phyloP scores from a whole-genome alignment of 148 eudicot species.

The Selenicereus undatus region DNA sequence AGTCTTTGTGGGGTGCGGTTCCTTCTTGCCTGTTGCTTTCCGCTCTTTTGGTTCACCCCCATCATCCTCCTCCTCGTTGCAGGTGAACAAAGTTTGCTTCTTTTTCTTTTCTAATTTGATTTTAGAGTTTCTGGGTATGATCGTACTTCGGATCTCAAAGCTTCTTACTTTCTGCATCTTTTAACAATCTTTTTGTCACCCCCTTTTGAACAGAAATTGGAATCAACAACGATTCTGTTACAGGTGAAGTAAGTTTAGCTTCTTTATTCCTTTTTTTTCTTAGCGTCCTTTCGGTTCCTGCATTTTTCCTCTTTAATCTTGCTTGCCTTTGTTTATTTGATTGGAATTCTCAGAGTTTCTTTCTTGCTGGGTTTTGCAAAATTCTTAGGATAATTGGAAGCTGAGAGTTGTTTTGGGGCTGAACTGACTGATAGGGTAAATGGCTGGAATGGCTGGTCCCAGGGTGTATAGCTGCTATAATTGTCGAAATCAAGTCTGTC shows the following conservation, averaged over 20 bases:
- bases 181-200: neutral
- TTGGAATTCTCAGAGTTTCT: too few relatives aligned
- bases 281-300: neutral
- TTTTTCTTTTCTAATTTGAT: neutral
- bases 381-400: conserved; percentile 12
- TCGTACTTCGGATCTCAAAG: neutral
- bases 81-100: conserved; percentile 2
- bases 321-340: neutral
- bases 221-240: neutral
- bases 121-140: neutral
- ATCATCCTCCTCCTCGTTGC: neutral
- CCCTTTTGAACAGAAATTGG: neutral
- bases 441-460: conserved; percentile 42
- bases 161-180: neutral
- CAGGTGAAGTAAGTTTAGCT: neutral
- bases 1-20: neutral
- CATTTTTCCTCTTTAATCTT: neutral
- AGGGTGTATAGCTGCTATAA: conserved; percentile 49
- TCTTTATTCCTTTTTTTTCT: neutral
- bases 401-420: neutral
- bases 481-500: conserved; percentile 51
- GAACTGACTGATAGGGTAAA: conserved; percentile 9
- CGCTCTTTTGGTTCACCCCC: conserved; percentile 1
- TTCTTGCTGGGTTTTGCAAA: neutral
- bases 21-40: neutral